A percentile compares a stretch with the other conserved stretches of the same genome.
Evolutionary conservation across 1,284 basidiomycete genomes (phyloP).

Genomic region (Ceratobasidium sp.): DNA sequence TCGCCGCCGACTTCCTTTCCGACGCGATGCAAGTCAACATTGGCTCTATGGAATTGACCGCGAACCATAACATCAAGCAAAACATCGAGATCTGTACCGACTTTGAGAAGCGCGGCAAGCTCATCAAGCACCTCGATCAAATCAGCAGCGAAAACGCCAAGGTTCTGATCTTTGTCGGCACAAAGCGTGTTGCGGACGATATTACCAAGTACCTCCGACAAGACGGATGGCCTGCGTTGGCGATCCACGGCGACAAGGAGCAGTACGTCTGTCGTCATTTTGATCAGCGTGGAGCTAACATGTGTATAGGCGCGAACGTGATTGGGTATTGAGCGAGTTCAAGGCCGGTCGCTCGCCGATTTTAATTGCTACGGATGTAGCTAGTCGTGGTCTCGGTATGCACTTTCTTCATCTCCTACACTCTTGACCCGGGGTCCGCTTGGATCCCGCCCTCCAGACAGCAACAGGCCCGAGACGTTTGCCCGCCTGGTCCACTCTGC

Average conservation of each 20-base stretch:
- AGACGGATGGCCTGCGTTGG: slow-evolving; percentile 98
- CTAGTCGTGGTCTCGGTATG: slow-evolving; percentile 99
- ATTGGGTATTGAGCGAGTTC: slow-evolving; percentile 99
- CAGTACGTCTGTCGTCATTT: slow-evolving; percentile 64
- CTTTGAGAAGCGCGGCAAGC: slow-evolving; percentile 95
- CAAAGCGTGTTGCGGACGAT: slow-evolving; percentile 97
- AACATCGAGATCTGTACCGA: slow-evolving; percentile 97
- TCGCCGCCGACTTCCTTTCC: slow-evolving; percentile 93
- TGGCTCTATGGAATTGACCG: slow-evolving; percentile 96
- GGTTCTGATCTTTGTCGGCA: slow-evolving; percentile 98
- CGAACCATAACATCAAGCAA: slow-evolving; percentile 98
- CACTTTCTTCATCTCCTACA: slow-evolving; percentile 54
- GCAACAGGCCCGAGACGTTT: slow-evolving; percentile 32
- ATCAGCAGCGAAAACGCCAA: slow-evolving; percentile 98
- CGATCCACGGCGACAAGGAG: slow-evolving; percentile 98
- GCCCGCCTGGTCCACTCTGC: slow-evolving; percentile 35
- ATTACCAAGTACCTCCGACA: slow-evolving; percentile 96
- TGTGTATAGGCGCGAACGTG: slow-evolving; percentile 84
- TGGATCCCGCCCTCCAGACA: slow-evolving; percentile 11
- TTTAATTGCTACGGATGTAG: slow-evolving; percentile 97
- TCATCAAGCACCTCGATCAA: slow-evolving; percentile 96
- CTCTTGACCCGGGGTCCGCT: slow-evolving; percentile 15
- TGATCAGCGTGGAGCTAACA: slow-evolving; percentile 34
- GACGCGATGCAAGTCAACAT: slow-evolving; percentile 99
- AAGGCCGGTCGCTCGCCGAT: slow-evolving; percentile 97